Conservation (phyloP, 495 filamentous ascomycete species). For the Annulohypoxylon bovei region DNA sequence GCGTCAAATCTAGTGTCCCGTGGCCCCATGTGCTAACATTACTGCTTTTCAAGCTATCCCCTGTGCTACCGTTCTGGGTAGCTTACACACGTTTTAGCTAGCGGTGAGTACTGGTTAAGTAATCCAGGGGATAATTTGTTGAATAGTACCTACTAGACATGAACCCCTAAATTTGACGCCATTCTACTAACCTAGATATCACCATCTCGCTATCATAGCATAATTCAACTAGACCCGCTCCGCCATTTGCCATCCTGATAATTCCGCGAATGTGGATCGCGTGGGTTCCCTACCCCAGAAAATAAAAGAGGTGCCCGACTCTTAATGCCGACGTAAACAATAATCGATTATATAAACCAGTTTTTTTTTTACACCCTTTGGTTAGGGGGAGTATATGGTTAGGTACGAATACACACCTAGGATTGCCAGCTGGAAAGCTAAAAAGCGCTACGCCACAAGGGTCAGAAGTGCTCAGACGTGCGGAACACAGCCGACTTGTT, state of each 20-base stretch:
- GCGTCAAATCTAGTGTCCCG: too few species aligned
- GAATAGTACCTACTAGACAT: too few species aligned
- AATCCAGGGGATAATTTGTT: background rate
- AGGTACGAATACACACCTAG: background rate
- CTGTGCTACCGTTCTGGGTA: background rate
- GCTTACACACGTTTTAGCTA: too few species aligned
- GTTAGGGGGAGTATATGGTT: background rate
- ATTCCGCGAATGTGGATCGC: background rate
- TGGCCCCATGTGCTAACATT: too few species aligned
- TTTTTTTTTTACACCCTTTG: background rate
- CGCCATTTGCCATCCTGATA: background rate
- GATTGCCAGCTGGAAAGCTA: background rate
- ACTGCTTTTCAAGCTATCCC: too few species aligned
- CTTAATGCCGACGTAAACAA: background rate
- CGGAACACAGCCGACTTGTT: conserved; percentile 17
- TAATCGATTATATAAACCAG: conserved; percentile 21
- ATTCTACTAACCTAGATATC: background rate
- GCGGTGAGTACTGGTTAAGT: background rate
- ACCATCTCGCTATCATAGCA: background rate
- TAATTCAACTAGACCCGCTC: background rate
- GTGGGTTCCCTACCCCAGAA: conserved; percentile 1
- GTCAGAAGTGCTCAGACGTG: conserved; percentile 16
- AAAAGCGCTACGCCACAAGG: background rate
- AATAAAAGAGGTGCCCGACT: background rate
- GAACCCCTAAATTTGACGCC: too few species aligned